Evolutionary conservation across 2,329 filamentous ascomycete species (phyloP).

Genomic region (Scytalidium sp.): DNA sequence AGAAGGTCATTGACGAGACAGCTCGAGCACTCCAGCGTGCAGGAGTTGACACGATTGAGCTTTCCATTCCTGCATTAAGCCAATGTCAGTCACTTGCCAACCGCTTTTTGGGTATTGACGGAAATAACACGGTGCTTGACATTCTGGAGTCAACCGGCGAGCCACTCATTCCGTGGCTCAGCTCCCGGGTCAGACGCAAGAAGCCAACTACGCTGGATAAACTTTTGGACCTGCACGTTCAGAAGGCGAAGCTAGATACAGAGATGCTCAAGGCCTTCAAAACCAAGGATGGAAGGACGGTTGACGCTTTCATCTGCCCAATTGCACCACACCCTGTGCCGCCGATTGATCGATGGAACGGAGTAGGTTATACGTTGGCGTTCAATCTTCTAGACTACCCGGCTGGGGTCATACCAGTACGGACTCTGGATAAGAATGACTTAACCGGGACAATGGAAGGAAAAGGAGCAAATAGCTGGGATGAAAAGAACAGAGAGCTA

Average conservation of each 20-base stretch:
- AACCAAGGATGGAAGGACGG: constrained; percentile 33
- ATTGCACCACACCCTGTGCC: constrained; percentile 63
- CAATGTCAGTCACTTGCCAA: constrained; percentile 55
- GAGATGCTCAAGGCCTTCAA: constrained; percentile 57
- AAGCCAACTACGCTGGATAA: constrained; percentile 43
- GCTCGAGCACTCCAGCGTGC: constrained; percentile 33
- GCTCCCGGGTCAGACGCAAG: constrained; percentile 45
- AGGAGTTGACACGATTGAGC: constrained; percentile 55
- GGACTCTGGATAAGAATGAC: constrained; percentile 45
- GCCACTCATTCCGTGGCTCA: constrained; percentile 59
- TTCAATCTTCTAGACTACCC: constrained; percentile 64
- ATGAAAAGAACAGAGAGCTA: constrained; percentile 55
- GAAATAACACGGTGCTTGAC: constrained; percentile 52
- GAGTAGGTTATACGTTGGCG: constrained; percentile 57
- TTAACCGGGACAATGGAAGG: constrained; percentile 45
- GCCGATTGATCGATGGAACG: constrained; percentile 59
- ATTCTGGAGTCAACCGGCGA: constrained; percentile 53
- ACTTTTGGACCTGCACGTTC: constrained; percentile 49
- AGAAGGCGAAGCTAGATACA: constrained; percentile 48
- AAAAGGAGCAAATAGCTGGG: constrained; percentile 50
- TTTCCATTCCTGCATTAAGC: constrained; percentile 51
- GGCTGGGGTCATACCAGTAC: constrained; percentile 53
- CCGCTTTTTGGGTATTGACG: constrained; percentile 56
- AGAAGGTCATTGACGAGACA: constrained; percentile 42
- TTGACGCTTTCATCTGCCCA: constrained; percentile 63